Conservation (phyloP, 768 basidiomycete species). For the Lentinula guzmanii region DNA sequence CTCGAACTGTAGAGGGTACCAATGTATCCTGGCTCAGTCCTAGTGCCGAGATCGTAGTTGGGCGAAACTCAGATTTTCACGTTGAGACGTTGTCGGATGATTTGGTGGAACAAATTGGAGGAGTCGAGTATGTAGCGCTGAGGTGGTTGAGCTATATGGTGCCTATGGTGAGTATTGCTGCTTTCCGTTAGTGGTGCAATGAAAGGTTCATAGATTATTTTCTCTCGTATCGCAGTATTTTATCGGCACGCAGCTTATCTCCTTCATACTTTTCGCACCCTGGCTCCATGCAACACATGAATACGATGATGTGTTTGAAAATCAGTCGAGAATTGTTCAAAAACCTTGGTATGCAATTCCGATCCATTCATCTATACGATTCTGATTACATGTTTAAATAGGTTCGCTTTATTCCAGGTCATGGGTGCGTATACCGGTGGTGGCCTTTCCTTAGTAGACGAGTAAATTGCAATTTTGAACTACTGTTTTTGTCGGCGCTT, state of each 20-base stretch:
- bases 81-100: slow-evolving; percentile 54
- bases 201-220: neutral
- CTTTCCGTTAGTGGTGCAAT: neutral
- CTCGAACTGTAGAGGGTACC: slow-evolving; percentile 33
- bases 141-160: slow-evolving; percentile 44
- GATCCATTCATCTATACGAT: neutral
- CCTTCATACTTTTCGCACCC: slow-evolving; percentile 54
- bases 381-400: slow-evolving; percentile 8
- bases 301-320: slow-evolving; percentile 42
- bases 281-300: slow-evolving; percentile 43
- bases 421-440: slow-evolving; percentile 57
- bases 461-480: slow-evolving; percentile 22
- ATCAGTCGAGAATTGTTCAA: slow-evolving; percentile 43
- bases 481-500: neutral
- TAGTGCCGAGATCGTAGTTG: slow-evolving; percentile 39
- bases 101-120: slow-evolving; percentile 67
- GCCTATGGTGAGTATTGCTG: slow-evolving; percentile 29
- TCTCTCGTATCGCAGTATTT: slow-evolving; percentile 53
- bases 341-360: slow-evolving; percentile 48
- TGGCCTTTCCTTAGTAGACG: slow-evolving; percentile 64
- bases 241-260: slow-evolving; percentile 47
- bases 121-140: slow-evolving; percentile 69
- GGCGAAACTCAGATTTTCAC: slow-evolving; percentile 54
- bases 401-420: slow-evolving; percentile 40
- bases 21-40: slow-evolving; percentile 27